A percentile compares a stretch with the other conserved stretches of the same genome.
phyloP scores from a whole-genome alignment of 345 rosid genomes.

The Eucalyptus sp. region DNA sequence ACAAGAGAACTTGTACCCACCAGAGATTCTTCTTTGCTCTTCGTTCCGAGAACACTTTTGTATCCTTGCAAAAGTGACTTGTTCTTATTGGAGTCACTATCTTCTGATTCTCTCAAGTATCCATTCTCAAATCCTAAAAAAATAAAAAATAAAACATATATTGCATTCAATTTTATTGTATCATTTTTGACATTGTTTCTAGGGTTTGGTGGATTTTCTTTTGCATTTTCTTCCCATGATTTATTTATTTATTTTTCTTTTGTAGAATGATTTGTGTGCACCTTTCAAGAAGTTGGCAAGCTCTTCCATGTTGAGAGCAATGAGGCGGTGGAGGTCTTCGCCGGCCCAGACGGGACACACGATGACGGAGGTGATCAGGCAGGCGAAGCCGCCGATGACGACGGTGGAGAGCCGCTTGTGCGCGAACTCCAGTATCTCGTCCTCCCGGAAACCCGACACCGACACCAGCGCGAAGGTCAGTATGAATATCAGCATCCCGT shows the following conservation, averaged over 20 bases:
- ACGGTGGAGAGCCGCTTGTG: conserved; percentile 54
- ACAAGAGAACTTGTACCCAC: conserved; percentile 16
- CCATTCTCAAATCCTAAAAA: conserved; percentile 40
- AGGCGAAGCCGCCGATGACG: conserved; percentile 42
- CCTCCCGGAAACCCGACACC: conserved; percentile 52
- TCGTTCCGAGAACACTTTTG: conserved; percentile 43
- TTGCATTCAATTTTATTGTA: neutral
- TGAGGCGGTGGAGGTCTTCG: conserved; percentile 41
- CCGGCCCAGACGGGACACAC: conserved; percentile 73
- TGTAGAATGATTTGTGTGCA: neutral
- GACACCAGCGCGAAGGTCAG: conserved; percentile 67
- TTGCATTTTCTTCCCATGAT: neutral
- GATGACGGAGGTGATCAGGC: conserved; percentile 30
- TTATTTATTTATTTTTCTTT: no score
- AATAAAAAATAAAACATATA: neutral
- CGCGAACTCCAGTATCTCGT: conserved; percentile 36
- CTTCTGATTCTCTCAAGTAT: conserved; percentile 18
- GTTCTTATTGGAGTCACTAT: conserved; percentile 1
- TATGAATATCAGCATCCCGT: conserved; percentile 63
- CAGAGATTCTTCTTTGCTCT: conserved; percentile 58
- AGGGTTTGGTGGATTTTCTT: neutral
- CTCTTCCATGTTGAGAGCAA: conserved; percentile 37
- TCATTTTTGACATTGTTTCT: neutral
- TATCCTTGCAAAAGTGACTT: conserved; percentile 30
- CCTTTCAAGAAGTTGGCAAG: conserved; percentile 57